Conservation (phyloP, 176 grass and related monocot species). For the Rhynchospora tenuis region DNA sequence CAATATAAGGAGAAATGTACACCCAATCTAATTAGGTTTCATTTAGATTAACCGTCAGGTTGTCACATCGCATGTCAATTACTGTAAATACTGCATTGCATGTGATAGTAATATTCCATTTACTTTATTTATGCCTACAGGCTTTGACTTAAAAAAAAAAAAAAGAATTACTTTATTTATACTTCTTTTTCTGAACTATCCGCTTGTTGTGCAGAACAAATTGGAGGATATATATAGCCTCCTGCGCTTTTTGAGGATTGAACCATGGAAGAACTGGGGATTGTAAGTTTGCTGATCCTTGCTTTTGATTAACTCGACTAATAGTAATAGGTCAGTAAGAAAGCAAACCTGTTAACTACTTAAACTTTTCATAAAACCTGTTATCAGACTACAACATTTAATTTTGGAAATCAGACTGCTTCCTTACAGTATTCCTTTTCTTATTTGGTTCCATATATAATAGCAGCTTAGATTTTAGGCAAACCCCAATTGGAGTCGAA, state of each 20-base stretch:
- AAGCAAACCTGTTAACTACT: neutral
- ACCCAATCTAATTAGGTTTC: neutral
- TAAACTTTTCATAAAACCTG: neutral
- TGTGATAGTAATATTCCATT: neutral
- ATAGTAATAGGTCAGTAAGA: neutral
- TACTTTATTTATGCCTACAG: neutral
- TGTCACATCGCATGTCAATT: neutral
- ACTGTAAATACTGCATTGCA: neutral
- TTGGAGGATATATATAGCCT: constrained; percentile 96
- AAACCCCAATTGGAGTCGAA: neutral
- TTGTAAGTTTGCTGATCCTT: constrained; percentile 53
- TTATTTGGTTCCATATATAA: neutral
- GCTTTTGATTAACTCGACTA: constrained; percentile 7
- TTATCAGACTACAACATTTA: neutral
- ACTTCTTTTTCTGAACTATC: constrained; percentile 21
- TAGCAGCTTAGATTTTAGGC: neutral
- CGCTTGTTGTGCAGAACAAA: constrained; percentile 64
- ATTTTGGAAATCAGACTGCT: neutral
- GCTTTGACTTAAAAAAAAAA: no score
- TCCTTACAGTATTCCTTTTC: neutral
- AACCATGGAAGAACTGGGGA: constrained; percentile 83
- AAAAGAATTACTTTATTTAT: neutral
- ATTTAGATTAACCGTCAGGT: neutral
- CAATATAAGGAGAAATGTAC: neutral
- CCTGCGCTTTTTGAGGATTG: constrained; percentile 83